These are phyloP conservation scores for Pichia sp. DNA, from an alignment of 1,139 yeast genomes.

Conservation along the genomic window DNA sequence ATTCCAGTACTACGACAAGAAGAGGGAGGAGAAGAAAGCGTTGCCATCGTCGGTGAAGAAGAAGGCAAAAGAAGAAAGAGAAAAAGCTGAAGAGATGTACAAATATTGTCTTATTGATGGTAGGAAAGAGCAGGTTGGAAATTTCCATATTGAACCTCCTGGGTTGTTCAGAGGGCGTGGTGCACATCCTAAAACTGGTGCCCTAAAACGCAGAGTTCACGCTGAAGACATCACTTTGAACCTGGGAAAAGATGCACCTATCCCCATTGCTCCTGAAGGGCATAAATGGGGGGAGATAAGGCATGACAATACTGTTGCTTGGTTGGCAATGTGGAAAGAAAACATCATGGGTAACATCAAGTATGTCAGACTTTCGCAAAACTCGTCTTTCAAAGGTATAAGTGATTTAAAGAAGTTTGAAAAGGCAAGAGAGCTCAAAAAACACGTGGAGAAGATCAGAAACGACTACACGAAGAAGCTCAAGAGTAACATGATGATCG, in stretches of 20 bases:
- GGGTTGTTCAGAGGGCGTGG: constrained; percentile 96
- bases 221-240: constrained; percentile 91
- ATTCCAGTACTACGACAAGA: constrained; percentile 63
- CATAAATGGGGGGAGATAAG: constrained; percentile 87
- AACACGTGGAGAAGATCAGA: constrained; percentile 70
- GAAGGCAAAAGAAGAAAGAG: constrained; percentile 64
- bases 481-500: constrained; percentile 73
- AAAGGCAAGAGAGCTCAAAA: constrained; percentile 79
- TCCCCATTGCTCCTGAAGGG: constrained; percentile 84
- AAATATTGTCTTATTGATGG: constrained; percentile 82
- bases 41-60: constrained; percentile 72
- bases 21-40: constrained; percentile 69
- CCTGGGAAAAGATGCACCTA: constrained; percentile 63
- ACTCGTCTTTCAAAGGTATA: constrained; percentile 85
- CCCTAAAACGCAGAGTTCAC: constrained; percentile 70
- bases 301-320: constrained; percentile 86
- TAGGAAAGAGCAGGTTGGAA: constrained; percentile 87
- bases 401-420: constrained; percentile 90
- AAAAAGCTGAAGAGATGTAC: constrained; percentile 72
- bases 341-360: constrained; percentile 79
- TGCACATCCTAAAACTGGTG: constrained; percentile 94
- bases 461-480: constrained; percentile 67
- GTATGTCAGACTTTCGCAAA: constrained; percentile 89
- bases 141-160: constrained; percentile 93
- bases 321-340: constrained; percentile 98